Evolutionary conservation across 768 basidiomycete species (phyloP), one percentile per base, ranked within the genome.

Genomic region (Dendrothele bispora): DNA sequence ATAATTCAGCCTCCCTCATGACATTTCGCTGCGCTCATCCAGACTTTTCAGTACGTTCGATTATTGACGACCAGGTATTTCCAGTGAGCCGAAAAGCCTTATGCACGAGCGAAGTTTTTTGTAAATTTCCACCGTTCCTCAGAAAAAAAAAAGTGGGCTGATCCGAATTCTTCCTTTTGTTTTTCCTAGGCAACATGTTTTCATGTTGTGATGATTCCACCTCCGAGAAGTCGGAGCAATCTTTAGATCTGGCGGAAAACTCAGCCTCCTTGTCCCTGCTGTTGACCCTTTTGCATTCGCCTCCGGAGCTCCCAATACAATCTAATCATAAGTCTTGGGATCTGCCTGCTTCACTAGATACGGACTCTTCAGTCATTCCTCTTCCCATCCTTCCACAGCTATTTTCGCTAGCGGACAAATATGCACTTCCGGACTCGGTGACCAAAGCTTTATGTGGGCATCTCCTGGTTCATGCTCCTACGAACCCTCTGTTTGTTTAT

Each of bases 321-420:
- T 39, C 61, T 40, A 57, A 67, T 43, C 60, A 65, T 39, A 62
- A 56, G 43, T 76, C 39, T 7, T 39, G 46, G 37, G 30, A 75
- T 54, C 68, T 77, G 54, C 60, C 65, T 26, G 61, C 66, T 1
- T 72, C 79, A 10, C n/a, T n/a, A n/a, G n/a, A n/a, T n/a, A n/a
- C n/a, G n/a, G n/a, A n/a, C n/a, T n/a, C n/a, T n/a, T n/a, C n/a
- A n/a, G 65, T 81, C 30, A 82, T 88, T 36, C 87, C 87, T 2
- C 70, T 84, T 8, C 86, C 86, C 18, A 62, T 88, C 15, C 75
- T 88, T 30, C 71, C 79, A 12, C 55, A 74, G 39, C 67, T 88
- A 53, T 74, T 83, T 58, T 64, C 59, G 37, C 68, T 88, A 34
- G 78, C 72, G 27, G 87, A 88, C 64, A 88, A 89, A 60, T 88